Evolutionary conservation across 2,329 filamentous ascomycete species (phyloP).

Genomic region (Cadophora gregata): DNA sequence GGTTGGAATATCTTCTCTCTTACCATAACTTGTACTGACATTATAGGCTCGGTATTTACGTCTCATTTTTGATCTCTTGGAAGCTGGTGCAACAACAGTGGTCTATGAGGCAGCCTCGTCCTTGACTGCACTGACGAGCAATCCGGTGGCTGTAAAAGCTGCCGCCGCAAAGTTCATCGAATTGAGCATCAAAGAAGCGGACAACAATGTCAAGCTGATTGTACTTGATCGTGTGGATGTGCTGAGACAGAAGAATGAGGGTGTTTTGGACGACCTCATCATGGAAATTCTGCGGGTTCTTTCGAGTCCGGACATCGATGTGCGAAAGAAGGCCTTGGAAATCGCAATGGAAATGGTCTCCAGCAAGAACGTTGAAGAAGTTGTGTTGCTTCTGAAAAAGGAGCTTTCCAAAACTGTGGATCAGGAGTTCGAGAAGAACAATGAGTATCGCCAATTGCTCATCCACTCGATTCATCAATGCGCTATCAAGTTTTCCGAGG

Average conservation of each 20-base stretch:
- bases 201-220: slow-evolving; percentile 99
- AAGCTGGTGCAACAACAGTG: slow-evolving; percentile 91
- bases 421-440: slow-evolving; percentile 98
- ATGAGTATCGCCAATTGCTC: slow-evolving; percentile 90
- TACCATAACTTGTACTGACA: slow-evolving; percentile 39
- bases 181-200: slow-evolving; percentile 93
- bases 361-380: slow-evolving; percentile 98
- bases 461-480: slow-evolving; percentile 98
- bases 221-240: slow-evolving; percentile 94
- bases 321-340: slow-evolving; percentile 86
- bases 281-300: slow-evolving; percentile 98
- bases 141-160: slow-evolving; percentile 96
- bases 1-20: slow-evolving; percentile 52
- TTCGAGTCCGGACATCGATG: slow-evolving; percentile 94
- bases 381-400: slow-evolving; percentile 95
- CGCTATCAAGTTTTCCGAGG: slow-evolving; percentile 98
- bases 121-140: slow-evolving; percentile 89
- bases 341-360: slow-evolving; percentile 98
- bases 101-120: slow-evolving; percentile 98
- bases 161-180: slow-evolving; percentile 97
- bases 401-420: slow-evolving; percentile 97
- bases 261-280: slow-evolving; percentile 88
- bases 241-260: slow-evolving; percentile 84
- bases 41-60: slow-evolving; percentile 83
- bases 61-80: slow-evolving; percentile 94